Evolutionary conservation across 306 rosid genomes (phyloP).

Genomic region (Begonia masoniana): DNA sequence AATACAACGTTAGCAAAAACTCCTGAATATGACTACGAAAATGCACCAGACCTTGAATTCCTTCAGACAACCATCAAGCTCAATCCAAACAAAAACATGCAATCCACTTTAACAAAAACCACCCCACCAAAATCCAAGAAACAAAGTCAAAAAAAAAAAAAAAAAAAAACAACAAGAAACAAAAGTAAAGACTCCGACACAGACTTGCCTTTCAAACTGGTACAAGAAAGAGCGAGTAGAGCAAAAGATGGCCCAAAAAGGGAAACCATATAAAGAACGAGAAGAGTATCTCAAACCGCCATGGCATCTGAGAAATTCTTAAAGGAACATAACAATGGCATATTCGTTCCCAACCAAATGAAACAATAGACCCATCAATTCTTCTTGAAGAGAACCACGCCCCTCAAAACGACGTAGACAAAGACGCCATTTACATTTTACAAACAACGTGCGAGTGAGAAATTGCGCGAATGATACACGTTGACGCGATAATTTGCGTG

Average conservation of each 20-base stretch:
- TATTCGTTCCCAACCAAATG: slow-evolving; percentile 14
- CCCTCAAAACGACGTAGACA: slow-evolving; percentile 4
- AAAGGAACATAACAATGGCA: slow-evolving; percentile 31
- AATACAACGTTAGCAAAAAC: too few species aligned
- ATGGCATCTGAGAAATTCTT: slow-evolving; percentile 40
- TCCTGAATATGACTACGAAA: too few species aligned
- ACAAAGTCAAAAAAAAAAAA: background rate
- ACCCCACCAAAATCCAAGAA: background rate
- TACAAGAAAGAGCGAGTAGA: slow-evolving; percentile 6
- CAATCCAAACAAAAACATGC: background rate
- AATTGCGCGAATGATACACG: background rate
- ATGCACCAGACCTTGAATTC: too few species aligned
- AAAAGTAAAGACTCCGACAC: slow-evolving; percentile 2
- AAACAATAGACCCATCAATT: slow-evolving; percentile 1
- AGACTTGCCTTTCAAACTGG: background rate
- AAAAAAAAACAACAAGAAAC: background rate
- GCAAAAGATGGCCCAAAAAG: slow-evolving; percentile 12
- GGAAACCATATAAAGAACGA: background rate
- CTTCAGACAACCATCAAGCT: too few species aligned
- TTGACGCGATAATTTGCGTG: slow-evolving; percentile 11
- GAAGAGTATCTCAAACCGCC: slow-evolving; percentile 5
- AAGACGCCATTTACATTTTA: slow-evolving; percentile 2
- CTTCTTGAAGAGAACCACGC: background rate
- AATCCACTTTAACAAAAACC: background rate
- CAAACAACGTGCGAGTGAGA: slow-evolving; percentile 9